Percentiles rank a stretch among this genome's conserved stretches.
These are phyloP conservation scores for Neopestalotiopsis sp. DNA, from an alignment of 2,329 filamentous ascomycete species.

Conservation along the genomic window DNA sequence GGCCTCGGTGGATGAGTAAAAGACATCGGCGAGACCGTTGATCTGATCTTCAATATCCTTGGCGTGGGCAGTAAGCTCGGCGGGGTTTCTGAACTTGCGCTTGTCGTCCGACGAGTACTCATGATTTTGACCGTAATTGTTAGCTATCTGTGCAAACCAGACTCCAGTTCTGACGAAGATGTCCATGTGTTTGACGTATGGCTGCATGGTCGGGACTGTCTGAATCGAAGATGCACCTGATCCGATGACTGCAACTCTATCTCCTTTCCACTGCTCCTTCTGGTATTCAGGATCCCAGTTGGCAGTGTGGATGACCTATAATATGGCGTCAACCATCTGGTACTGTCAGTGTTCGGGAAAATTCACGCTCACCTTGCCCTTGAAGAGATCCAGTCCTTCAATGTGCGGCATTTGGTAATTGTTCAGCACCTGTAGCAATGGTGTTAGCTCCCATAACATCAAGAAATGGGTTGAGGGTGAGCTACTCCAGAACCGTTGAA, in stretches of 20 bases:
- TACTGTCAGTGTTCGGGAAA: no score
- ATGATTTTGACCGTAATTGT: background rate
- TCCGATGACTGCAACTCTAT: background rate
- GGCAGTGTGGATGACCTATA: background rate
- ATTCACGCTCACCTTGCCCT: background rate
- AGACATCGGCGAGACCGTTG: background rate
- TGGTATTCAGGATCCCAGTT: background rate
- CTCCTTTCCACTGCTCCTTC: background rate
- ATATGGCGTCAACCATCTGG: no score
- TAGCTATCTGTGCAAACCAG: background rate
- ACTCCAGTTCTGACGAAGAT: background rate
- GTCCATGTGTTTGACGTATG: background rate
- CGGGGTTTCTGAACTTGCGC: background rate
- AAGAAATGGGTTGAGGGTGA: background rate
- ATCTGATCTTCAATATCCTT: background rate
- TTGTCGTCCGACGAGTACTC: background rate
- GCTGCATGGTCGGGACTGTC: slow-evolving; percentile 4
- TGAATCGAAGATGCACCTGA: background rate
- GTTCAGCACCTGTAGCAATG: background rate
- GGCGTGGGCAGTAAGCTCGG: background rate
- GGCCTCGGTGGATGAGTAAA: background rate
- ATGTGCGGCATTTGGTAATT: background rate
- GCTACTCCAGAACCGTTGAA: background rate
- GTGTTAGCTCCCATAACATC: background rate
- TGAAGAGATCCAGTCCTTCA: background rate